Evolutionary conservation across 768 basidiomycete genomes (phyloP), one percentile per base, ranked within the genome.

Genomic region (Tephrocybe sp.): DNA sequence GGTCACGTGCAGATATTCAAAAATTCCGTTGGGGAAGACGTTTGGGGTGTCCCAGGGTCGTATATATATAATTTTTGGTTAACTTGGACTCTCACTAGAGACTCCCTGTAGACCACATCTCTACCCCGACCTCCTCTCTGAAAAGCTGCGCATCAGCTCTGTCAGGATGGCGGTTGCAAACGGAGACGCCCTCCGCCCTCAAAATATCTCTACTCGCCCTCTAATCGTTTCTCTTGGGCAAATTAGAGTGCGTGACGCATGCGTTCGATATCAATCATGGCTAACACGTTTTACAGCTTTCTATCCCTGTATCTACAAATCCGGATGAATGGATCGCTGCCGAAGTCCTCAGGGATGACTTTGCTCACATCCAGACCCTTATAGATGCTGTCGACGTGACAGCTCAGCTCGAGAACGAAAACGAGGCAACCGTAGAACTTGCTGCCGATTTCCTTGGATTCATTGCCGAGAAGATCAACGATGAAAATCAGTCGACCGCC

Each of bases 341-440:
- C 44, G 93, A 96, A 72, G 84, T 94, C 62, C 82, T 96, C 49
- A 78, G 89, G 61, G 93, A 97, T 62, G 90, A 94, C 52, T 98
- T 96, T 66, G 69, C 77, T 48, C 82, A 91, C 67, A 67, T 77
- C 47, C 81, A 83, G 64, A 74, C 74, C 26, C 77, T 75, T 65
- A 56, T 78, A 66, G 79, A 86, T 66, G 72, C 77, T 56, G 69
- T 78, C 61, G 82, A 82, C 63, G 74, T 71, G 47, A 72, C 77
- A 45, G 67, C 66, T 22, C 73, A 83, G 57, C 62, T 75, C 53
- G 83, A 83, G 52, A 71, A 78, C 53, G 67, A 75, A 52, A 70
- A 69, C 53, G 84, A 92, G 66, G 83, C 86, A 58, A 78, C 82
- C 51, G 77, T 89, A 65, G 83, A 92, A 69, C 78, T 98, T 52